Conservation (phyloP, 139 green algal genomes). For the Deuterostichococcus epilithicus region DNA sequence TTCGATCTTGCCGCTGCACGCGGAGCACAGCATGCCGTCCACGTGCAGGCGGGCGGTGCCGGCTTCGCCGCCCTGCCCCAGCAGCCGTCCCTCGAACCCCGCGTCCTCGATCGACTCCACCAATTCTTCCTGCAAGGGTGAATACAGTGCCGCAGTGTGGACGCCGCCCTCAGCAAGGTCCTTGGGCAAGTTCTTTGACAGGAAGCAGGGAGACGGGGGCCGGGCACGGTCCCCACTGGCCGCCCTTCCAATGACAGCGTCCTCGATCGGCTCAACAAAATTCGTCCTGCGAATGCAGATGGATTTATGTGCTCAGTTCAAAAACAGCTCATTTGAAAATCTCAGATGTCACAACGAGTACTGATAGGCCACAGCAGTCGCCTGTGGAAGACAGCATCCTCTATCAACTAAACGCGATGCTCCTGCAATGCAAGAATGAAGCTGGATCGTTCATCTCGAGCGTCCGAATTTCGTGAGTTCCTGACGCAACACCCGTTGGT, state of each 20-base stretch:
- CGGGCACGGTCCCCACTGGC: background rate
- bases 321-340: too few species aligned
- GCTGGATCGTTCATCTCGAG: too few species aligned
- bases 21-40: constrained; percentile 77
- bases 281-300: background rate
- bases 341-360: too few species aligned
- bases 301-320: background rate
- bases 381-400: too few species aligned
- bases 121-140: constrained; percentile 23
- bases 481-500: too few species aligned
- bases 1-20: constrained; percentile 71
- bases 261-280: background rate
- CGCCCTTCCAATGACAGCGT: background rate
- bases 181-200: background rate
- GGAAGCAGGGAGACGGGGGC: background rate
- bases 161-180: background rate
- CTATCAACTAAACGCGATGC: too few species aligned
- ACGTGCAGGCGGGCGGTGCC: constrained; percentile 35
- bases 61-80: constrained; percentile 16
- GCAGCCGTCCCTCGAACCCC: constrained; percentile 57
- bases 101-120: constrained; percentile 56
- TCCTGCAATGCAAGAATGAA: too few species aligned
- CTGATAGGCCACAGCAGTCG: too few species aligned
- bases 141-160: background rate
- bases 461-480: too few species aligned